Conservation (phyloP, 257 asterid species). For the Gardenia jasminoides region DNA sequence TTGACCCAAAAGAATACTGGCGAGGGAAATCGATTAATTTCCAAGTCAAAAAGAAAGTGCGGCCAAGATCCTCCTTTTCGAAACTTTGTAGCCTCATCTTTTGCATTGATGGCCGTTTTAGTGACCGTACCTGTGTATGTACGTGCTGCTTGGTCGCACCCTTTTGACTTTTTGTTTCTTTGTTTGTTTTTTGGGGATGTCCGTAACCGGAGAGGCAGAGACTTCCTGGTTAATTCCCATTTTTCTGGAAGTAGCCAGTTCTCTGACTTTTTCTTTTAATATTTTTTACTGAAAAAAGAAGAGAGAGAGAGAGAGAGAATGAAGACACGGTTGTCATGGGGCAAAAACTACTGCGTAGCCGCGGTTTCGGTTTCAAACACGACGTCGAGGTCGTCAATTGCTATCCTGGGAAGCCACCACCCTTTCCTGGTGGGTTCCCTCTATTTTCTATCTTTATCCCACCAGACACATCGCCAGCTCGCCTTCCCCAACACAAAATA, state of each 20-base stretch:
- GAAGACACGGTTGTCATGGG: neutral
- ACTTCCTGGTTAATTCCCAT: conserved; percentile 7
- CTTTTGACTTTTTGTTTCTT: too few species aligned
- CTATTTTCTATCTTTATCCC: neutral
- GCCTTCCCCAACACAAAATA: too few species aligned
- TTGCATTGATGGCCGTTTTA: neutral
- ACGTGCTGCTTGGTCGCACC: too few species aligned
- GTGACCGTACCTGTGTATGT: neutral
- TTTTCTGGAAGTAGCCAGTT: conserved; percentile 6
- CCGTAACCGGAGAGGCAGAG: neutral
- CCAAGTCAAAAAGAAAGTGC: neutral
- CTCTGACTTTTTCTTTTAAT: neutral
- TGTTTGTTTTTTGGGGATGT: too few species aligned
- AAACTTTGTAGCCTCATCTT: neutral
- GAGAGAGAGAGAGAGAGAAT: too few species aligned
- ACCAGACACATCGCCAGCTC: neutral
- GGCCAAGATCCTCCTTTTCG: neutral
- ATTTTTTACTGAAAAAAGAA: too few species aligned
- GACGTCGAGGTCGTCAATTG: neutral
- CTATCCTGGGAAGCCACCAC: too few species aligned
- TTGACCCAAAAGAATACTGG: neutral
- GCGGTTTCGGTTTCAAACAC: neutral
- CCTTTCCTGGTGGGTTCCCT: neutral
- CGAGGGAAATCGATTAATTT: neutral
- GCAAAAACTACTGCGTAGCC: neutral